Evolutionary conservation across 1,284 basidiomycete genomes (phyloP).

Genomic region (Heterobasidion occidentale): DNA sequence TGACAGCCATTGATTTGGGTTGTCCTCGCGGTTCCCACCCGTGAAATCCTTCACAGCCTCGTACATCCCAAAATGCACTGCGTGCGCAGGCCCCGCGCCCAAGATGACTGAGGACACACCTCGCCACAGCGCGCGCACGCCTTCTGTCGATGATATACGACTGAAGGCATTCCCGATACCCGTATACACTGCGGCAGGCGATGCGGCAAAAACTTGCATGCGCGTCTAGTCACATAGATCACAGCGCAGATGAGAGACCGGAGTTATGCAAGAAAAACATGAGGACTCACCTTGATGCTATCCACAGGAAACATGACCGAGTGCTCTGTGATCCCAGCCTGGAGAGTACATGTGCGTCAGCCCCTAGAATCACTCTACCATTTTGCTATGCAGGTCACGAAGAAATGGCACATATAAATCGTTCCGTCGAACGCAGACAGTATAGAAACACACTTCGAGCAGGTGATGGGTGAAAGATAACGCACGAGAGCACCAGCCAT

Average conservation of each 20-base stretch:
- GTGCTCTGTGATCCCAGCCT: slow-evolving; percentile 99
- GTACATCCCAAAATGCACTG: slow-evolving; percentile 95
- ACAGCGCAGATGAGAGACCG: background rate
- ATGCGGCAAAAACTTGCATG: slow-evolving; percentile 93
- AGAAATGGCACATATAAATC: too few species aligned
- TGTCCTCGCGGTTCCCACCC: slow-evolving; percentile 76
- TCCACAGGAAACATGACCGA: slow-evolving; percentile 99
- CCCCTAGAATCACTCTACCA: too few species aligned
- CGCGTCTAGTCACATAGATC: slow-evolving; percentile 62
- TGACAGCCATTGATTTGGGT: slow-evolving; percentile 66
- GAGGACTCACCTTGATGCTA: slow-evolving; percentile 81
- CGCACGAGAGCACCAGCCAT: slow-evolving; percentile 90
- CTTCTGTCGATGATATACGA: slow-evolving; percentile 90
- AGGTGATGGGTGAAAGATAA: slow-evolving; percentile 11
- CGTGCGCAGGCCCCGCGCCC: slow-evolving; percentile 97
- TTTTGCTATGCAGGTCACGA: too few species aligned
- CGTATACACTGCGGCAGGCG: slow-evolving; percentile 81
- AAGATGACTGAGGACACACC: slow-evolving; percentile 97
- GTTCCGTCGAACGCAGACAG: background rate
- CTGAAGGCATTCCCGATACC: slow-evolving; percentile 84
- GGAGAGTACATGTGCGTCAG: slow-evolving; percentile 7
- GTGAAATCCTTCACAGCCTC: slow-evolving; percentile 92
- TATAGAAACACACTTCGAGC: background rate
- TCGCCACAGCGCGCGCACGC: slow-evolving; percentile 86
- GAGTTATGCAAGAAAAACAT: background rate